A percentile compares a stretch with the other conserved stretches of the same genome.
Evolutionary conservation across 1,139 yeast species (phyloP).

Genomic region (Geotrichum candidum): DNA sequence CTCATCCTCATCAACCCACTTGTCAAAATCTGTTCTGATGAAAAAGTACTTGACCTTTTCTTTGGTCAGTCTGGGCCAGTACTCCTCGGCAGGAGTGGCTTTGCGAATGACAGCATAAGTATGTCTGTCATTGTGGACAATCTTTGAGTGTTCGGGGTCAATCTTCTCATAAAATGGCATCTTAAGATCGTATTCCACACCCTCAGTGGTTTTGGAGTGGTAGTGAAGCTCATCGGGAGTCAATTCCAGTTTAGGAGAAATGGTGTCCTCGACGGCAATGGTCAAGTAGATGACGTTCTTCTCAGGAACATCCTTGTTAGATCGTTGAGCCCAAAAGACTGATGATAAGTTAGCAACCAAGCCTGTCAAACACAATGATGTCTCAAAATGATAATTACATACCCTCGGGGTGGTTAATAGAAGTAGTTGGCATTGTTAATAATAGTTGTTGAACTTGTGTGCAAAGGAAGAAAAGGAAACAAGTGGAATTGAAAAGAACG

Average conservation of each 20-base stretch:
- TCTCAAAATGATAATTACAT: not conserved
- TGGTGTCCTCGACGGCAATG: conserved; percentile 66
- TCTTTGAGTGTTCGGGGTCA: conserved; percentile 56
- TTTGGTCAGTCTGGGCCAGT: conserved; percentile 88
- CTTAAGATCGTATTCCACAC: conserved; percentile 47
- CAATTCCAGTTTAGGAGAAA: conserved; percentile 55
- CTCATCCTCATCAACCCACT: conserved; percentile 96
- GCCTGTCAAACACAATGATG: not conserved
- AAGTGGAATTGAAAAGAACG: not conserved
- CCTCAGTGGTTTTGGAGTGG: conserved; percentile 39
- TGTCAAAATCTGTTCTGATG: conserved; percentile 91
- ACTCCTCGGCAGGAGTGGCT: conserved; percentile 61
- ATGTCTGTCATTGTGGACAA: conserved; percentile 65
- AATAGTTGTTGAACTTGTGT: not conserved
- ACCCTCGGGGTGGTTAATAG: not conserved
- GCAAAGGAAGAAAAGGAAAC: not conserved
- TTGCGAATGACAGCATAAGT: conserved; percentile 66
- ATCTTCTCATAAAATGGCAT: conserved; percentile 70
- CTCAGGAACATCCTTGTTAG: conserved; percentile 58
- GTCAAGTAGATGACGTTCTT: conserved; percentile 76
- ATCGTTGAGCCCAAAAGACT: conserved; percentile 96
- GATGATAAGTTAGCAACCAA: not conserved
- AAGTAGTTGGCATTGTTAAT: not conserved
- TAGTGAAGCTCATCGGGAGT: conserved; percentile 54
- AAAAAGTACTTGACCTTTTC: conserved; percentile 64